phyloP scores from a whole-genome alignment of 2,329 filamentous ascomycete species.

The Diaporthe australafricana region DNA sequence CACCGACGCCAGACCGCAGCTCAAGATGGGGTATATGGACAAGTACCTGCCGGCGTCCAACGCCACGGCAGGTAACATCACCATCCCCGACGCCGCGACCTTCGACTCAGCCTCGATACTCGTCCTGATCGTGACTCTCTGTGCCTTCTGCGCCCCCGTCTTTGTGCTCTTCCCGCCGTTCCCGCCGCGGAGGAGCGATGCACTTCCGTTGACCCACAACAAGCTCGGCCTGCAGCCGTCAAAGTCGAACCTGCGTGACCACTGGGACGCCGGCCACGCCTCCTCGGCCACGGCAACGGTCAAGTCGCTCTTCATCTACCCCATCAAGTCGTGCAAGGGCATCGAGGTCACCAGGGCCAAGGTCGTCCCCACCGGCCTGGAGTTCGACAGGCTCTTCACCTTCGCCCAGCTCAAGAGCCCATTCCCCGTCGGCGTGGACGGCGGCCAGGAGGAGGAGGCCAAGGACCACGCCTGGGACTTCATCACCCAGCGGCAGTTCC shows the following conservation, averaged over 20 bases:
- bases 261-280: constrained; percentile 18
- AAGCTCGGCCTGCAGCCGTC: constrained; percentile 53
- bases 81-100: constrained; percentile 32
- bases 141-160: constrained; percentile 65
- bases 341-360: constrained; percentile 77
- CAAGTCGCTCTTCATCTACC: constrained; percentile 82
- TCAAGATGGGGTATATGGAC: constrained; percentile 28
- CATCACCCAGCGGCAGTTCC: constrained; percentile 76
- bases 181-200: constrained; percentile 63
- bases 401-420: constrained; percentile 76
- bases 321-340: constrained; percentile 83
- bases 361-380: constrained; percentile 76
- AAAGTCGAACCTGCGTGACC: constrained; percentile 51
- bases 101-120: constrained; percentile 48
- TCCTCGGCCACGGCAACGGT: constrained; percentile 44
- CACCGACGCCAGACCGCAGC: background rate
- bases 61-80: constrained; percentile 25
- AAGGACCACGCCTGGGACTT: constrained; percentile 72
- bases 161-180: constrained; percentile 67
- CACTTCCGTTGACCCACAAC: constrained; percentile 65
- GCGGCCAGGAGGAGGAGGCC: constrained; percentile 50
- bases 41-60: constrained; percentile 10
- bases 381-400: constrained; percentile 85
- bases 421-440: constrained; percentile 52
- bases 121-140: constrained; percentile 56